Percentiles rank a stretch among this genome's conserved stretches.
phyloP scores from a whole-genome alignment of 768 basidiomycete genomes.

The Tricholoma sp. region DNA sequence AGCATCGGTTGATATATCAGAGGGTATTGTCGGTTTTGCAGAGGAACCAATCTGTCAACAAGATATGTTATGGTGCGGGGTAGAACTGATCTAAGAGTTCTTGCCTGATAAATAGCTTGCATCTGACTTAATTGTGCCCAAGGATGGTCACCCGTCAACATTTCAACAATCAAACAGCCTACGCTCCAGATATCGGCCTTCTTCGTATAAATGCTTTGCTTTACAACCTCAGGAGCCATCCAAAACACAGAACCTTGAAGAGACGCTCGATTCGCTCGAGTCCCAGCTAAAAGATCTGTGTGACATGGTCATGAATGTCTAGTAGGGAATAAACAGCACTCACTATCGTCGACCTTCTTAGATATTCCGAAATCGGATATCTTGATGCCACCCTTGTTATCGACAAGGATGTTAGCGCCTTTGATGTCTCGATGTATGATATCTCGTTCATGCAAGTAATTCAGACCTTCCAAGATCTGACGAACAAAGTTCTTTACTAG shows the following conservation, averaged over 20 bases:
- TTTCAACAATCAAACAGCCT: conserved; percentile 91
- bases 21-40: conserved; percentile 81
- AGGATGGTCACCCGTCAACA: conserved; percentile 94
- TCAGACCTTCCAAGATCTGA: conserved; percentile 84
- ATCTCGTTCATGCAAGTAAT: conserved; percentile 87
- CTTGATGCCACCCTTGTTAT: conserved; percentile 96
- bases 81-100: conserved; percentile 4
- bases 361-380: conserved; percentile 97
- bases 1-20: conserved; percentile 87
- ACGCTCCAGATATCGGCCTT: conserved; percentile 98
- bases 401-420: conserved; percentile 96
- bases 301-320: not conserved
- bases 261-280: conserved; percentile 82
- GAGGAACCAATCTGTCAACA: conserved; percentile 79
- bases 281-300: conserved; percentile 45
- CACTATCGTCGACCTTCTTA: conserved; percentile 95
- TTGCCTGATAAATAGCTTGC: conserved; percentile 97
- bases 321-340: conserved; percentile 29
- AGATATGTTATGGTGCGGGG: not conserved
- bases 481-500: conserved; percentile 90
- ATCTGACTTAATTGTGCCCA: conserved; percentile 96
- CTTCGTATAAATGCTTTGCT: conserved; percentile 85
- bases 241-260: conserved; percentile 98
- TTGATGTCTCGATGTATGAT: conserved; percentile 99
- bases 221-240: conserved; percentile 99